phyloP scores from a whole-genome alignment of 2,329 filamentous ascomycete species.

The Fusarium miscanthi region DNA sequence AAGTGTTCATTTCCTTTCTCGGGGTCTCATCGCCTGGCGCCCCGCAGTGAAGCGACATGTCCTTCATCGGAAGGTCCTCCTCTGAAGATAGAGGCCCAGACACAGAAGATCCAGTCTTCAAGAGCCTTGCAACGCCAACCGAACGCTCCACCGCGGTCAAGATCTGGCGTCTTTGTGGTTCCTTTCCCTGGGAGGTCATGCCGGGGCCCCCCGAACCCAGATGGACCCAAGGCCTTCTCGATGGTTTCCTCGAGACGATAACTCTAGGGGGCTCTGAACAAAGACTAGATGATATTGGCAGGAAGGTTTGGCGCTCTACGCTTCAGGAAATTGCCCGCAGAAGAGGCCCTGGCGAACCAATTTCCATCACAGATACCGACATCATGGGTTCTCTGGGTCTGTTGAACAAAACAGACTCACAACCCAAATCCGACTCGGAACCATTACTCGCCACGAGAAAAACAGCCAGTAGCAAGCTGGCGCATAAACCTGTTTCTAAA shows the following conservation, averaged over 20 bases:
- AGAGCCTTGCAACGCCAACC: not conserved
- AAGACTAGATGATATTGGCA: not conserved
- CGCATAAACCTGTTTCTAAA: not conserved
- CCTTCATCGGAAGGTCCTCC: too few species aligned
- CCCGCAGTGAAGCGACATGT: not conserved
- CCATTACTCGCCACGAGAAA: not conserved
- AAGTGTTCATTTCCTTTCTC: not conserved
- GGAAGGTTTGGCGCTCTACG: not conserved
- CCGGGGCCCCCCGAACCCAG: not conserved
- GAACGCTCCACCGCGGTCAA: not conserved
- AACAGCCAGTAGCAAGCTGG: not conserved
- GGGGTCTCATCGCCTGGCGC: not conserved
- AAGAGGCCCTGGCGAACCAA: not conserved
- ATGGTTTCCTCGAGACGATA: not conserved
- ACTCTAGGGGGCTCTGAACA: not conserved
- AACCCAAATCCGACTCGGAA: not conserved
- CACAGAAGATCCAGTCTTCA: not conserved
- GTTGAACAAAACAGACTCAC: not conserved
- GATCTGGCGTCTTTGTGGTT: not conserved
- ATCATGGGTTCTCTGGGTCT: not conserved
- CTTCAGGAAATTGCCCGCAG: not conserved
- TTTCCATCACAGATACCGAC: not conserved
- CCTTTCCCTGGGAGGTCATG: not conserved
- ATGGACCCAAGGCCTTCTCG: not conserved
- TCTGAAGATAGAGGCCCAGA: too few species aligned